A percentile compares a stretch with the other conserved stretches of the same genome.
phyloP scores from a whole-genome alignment of 371 early-diverging fungal genomes.

The Conidiobolus incongruus region DNA sequence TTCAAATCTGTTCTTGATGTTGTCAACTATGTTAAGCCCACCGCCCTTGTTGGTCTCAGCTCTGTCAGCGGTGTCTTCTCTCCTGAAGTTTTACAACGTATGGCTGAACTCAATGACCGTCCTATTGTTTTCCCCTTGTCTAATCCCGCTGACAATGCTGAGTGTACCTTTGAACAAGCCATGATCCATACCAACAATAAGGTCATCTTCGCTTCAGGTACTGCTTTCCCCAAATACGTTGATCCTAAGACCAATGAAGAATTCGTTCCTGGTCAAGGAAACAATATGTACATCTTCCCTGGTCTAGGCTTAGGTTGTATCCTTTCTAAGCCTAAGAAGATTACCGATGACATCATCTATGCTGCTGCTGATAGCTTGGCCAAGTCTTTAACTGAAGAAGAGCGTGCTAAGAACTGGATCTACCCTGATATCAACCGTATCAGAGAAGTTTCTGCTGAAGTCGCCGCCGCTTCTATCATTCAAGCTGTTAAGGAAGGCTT shows the following conservation, averaged over 20 bases:
- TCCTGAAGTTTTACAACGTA: constrained; percentile 22
- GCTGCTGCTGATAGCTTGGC: constrained; percentile 60
- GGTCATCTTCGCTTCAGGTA: constrained; percentile 81
- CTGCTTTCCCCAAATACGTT: constrained; percentile 62
- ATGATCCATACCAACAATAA: constrained; percentile 52
- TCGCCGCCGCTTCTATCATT: constrained; percentile 49
- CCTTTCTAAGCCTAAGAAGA: constrained; percentile 31
- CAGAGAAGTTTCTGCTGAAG: constrained; percentile 46
- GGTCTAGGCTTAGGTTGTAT: constrained; percentile 70
- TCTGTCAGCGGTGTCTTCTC: constrained; percentile 50
- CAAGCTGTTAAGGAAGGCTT: constrained; percentile 38
- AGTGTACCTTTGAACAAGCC: constrained; percentile 77
- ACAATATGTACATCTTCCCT: constrained; percentile 84
- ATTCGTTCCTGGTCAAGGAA: constrained; percentile 64
- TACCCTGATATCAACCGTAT: constrained; percentile 70
- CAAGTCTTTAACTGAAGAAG: constrained; percentile 38
- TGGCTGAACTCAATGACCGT: constrained; percentile 45
- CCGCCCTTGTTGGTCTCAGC: constrained; percentile 63
- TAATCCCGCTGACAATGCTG: constrained; percentile 68
- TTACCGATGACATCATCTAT: constrained; percentile 65
- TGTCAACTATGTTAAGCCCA: constrained; percentile 49
- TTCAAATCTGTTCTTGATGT: constrained; percentile 39
- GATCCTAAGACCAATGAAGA: constrained; percentile 24
- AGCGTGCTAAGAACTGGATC: constrained; percentile 31
- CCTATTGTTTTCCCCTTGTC: constrained; percentile 87